Evolutionary conservation across 73 alveolate species (phyloP), one percentile per base, ranked within the genome.

Genomic region (Urostyla sp.): DNA sequence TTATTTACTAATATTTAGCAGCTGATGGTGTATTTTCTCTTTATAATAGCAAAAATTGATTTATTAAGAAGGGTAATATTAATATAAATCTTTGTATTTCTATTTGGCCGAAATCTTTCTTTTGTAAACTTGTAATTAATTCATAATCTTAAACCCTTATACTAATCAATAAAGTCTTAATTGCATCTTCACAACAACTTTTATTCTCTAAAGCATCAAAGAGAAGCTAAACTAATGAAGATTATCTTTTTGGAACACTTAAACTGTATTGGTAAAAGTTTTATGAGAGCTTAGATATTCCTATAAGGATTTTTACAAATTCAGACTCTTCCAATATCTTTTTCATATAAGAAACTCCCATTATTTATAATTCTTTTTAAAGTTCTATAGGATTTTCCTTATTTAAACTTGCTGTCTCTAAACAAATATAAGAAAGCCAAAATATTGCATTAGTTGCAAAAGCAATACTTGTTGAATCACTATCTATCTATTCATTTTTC

Each of bases 401-500:
- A 27, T 34, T 4, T 1, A 63, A 43, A 63, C 59, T 45, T 13
- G 83, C 30, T 13, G 66, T 37, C 31, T 69, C 83, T 4, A 69
- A 45, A 34, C 83, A 69, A 1, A 55, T 23, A 48, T 36, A 69
- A 18, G 83, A 4, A 4, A 69, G 52, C 83, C 83, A 69, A 69
- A 69, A 69, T 46, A 69, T 69, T 6, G 83, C 69, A 31, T 69
- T 69, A 23, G 27, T 69, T 5, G 83, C 83, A 48, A 69, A 69
- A 16, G 83, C 83, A 5, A 69, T 35, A 46, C 49, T 49, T 1
- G 69, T 69, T 6, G 38, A 26, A 28, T 69, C 83, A 27, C 57
- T 49, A 45, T 69, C 83, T 8, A 27, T 37, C 7, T 20, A 18
- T 2, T 69, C 83, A 16, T 69, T 69, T n/a, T n/a, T n/a, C n/a